Conservation (phyloP, 805 yeast genomes). For the Pichia nakasei region DNA sequence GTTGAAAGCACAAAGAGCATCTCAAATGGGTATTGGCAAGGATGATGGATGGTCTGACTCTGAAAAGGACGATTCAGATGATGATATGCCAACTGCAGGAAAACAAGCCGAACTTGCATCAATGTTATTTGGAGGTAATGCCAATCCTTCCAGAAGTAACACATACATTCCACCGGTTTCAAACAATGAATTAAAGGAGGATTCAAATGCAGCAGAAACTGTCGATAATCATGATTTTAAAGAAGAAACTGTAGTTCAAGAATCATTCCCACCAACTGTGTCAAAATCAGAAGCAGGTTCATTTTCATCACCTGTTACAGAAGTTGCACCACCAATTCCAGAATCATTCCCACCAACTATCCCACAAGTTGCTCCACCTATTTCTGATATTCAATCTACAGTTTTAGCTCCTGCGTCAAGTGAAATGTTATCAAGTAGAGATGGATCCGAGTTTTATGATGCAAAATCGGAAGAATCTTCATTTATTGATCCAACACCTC, state of each 20-base stretch:
- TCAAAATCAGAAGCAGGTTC: background rate
- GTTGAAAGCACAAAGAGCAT: constrained; percentile 62
- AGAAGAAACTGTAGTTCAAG: background rate
- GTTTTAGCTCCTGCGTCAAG: constrained; percentile 9
- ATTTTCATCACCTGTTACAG: background rate
- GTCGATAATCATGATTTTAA: background rate
- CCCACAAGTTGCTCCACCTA: constrained; percentile 14
- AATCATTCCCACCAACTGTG: constrained; percentile 1
- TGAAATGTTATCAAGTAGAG: background rate
- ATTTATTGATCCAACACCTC: constrained; percentile 19
- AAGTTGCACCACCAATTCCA: constrained; percentile 5
- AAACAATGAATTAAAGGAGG: background rate
- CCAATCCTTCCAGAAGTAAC: constrained; percentile 18
- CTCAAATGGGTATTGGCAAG: constrained; percentile 51
- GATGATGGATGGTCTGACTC: constrained; percentile 38
- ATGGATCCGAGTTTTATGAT: constrained; percentile 10
- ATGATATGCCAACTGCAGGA: constrained; percentile 37
- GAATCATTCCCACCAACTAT: constrained; percentile 2
- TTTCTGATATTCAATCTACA: constrained; percentile 10
- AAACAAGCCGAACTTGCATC: constrained; percentile 52
- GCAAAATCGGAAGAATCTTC: constrained; percentile 13
- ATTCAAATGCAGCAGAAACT: background rate
- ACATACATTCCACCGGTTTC: constrained; percentile 10
- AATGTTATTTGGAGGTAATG: constrained; percentile 41
- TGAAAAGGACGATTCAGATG: constrained; percentile 31